These are phyloP conservation scores for Bipolaris oryzae DNA, from an alignment of 2,329 filamentous ascomycete species.

Conservation along the genomic window DNA sequence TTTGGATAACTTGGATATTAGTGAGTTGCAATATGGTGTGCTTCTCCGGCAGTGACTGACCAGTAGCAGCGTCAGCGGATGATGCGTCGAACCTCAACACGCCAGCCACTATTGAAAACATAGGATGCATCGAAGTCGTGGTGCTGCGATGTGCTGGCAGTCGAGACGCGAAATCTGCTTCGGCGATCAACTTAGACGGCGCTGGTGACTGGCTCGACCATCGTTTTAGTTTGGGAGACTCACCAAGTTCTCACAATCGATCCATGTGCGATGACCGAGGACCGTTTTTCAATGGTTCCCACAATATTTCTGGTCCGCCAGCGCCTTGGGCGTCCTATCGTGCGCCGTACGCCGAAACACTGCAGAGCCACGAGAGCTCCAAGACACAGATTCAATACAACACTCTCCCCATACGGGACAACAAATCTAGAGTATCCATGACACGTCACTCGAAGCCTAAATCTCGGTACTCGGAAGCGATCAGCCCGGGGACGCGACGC, in stretches of 20 bases:
- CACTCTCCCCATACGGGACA: not conserved
- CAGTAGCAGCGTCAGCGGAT: constrained; percentile 45
- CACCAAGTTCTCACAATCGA: not conserved
- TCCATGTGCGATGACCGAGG: constrained; percentile 29
- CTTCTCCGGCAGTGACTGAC: constrained; percentile 15
- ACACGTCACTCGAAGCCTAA: not conserved
- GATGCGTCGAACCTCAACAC: constrained; percentile 41
- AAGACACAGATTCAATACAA: constrained; percentile 5
- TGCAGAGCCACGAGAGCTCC: constrained; percentile 12
- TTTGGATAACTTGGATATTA: constrained; percentile 57
- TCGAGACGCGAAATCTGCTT: constrained; percentile 25
- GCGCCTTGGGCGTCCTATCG: constrained; percentile 15
- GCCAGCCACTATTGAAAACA: constrained; percentile 44
- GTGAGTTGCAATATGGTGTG: constrained; percentile 38
- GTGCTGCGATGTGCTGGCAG: constrained; percentile 51
- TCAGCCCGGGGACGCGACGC: constrained; percentile 16
- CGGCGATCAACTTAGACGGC: constrained; percentile 39
- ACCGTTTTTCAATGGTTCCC: not conserved
- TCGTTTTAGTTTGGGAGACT: constrained; percentile 19
- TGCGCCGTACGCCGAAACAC: constrained; percentile 23
- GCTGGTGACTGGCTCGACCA: constrained; percentile 26
- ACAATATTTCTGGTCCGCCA: constrained; percentile 3
- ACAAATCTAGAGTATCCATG: not conserved
- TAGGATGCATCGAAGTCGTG: constrained; percentile 57
- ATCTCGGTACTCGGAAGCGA: constrained; percentile 15